Conservation (phyloP, 352 stramenopile genomes). For the Saprolegnia parasitica region DNA sequence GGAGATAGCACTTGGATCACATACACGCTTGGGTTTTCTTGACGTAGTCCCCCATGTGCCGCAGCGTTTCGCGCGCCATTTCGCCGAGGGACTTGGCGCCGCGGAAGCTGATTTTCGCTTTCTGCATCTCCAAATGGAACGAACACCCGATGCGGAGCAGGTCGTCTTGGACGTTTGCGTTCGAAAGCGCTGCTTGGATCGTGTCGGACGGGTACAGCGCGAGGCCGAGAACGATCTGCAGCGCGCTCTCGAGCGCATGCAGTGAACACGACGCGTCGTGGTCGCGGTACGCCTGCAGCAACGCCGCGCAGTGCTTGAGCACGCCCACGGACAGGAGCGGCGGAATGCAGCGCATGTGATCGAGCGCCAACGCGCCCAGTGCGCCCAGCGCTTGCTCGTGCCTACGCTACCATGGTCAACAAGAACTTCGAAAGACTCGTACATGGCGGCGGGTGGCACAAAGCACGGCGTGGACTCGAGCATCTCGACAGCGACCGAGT, state of each 20-base stretch:
- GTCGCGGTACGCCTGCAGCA: background rate
- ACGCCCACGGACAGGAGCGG: constrained; percentile 8
- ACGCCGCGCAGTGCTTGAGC: background rate
- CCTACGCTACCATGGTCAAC: background rate
- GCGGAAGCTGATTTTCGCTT: background rate
- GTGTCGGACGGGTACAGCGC: constrained; percentile 6
- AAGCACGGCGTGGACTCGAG: background rate
- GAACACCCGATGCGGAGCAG: constrained; percentile 24
- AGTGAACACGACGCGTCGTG: background rate
- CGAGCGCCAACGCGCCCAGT: constrained; percentile 16
- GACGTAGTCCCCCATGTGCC: constrained; percentile 27
- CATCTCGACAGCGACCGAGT: constrained; percentile 21
- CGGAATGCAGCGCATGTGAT: constrained; percentile 20
- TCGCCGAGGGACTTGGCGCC: constrained; percentile 23
- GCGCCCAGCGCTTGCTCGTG: constrained; percentile 19
- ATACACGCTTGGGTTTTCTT: no score
- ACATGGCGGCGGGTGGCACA: background rate
- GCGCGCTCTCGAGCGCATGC: constrained; percentile 5
- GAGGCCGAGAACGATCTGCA: constrained; percentile 14
- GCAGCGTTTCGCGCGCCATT: constrained; percentile 26
- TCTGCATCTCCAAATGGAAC: constrained; percentile 24
- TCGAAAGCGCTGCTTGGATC: constrained; percentile 1
- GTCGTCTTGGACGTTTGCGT: constrained; percentile 2
- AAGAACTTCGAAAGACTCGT: background rate
- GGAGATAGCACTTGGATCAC: no score